Evolutionary conservation across 768 basidiomycete species (phyloP).

Genomic region (Suillus occidentalis): DNA sequence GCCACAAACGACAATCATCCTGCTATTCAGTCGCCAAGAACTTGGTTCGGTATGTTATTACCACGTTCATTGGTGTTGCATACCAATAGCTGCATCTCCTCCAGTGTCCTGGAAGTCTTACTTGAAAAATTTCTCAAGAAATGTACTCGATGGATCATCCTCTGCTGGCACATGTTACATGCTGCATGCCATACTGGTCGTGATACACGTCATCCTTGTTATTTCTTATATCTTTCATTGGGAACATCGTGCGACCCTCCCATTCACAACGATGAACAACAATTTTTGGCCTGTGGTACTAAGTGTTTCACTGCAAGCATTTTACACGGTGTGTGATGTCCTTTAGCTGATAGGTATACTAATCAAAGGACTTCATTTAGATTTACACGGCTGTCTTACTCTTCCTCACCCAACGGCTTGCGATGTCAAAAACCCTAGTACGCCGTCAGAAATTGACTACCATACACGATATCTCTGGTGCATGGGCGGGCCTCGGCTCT

Average conservation of each 20-base stretch:
- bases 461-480: conserved; percentile 10
- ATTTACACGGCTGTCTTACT: conserved; percentile 6
- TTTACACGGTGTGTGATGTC: conserved; percentile 1
- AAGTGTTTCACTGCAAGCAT: conserved; percentile 5
- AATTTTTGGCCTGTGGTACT: conserved; percentile 3
- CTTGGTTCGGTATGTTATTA: neutral
- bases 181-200: conserved; percentile 10
- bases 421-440: neutral
- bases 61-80: neutral
- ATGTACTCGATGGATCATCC: neutral
- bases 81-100: neutral
- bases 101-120: neutral
- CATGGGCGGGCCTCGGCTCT: conserved; percentile 8
- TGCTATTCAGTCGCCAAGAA: neutral
- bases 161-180: neutral
- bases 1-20: neutral
- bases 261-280: neutral
- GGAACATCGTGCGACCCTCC: neutral
- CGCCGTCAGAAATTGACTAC: conserved; percentile 1
- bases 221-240: neutral
- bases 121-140: too few relatives aligned
- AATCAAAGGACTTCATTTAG: neutral
- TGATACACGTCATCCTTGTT: conserved; percentile 7
- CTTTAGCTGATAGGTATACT: too few relatives aligned
- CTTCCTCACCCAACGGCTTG: conserved; percentile 5